Evolutionary conservation across 2,329 filamentous ascomycete genomes (phyloP), one percentile per base, ranked within the genome.

Genomic region (Trichoderma sp.): DNA sequence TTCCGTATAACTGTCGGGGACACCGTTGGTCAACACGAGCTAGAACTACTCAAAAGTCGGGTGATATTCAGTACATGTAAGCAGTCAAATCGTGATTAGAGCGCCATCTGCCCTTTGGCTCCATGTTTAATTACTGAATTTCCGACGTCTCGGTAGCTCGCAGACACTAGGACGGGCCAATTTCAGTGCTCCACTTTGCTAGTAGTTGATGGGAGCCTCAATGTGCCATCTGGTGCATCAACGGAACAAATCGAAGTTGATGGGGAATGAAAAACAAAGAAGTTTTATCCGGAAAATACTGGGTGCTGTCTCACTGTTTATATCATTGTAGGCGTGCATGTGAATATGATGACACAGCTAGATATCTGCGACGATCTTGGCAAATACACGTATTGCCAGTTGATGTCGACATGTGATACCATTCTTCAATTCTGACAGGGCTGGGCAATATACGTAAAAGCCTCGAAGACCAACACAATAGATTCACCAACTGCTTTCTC

Each of bases 61-160:
- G 47, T 53, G 47, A 53, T 53, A 12, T 50, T 12, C 43, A 17
- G 43, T 23, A 34, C 32, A 34, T 34, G 32, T 34, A 12, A 53
- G 47, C 47, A 53, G 20, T 23, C 20, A 23, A 5, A 39, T 34
- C 30, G 57, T 61, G 26, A 32, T 36, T 20, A 62, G 34, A 26
- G 34, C 58, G 39, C 15, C 28, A n/a, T 32, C 58, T 36, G 32
- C 58, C 58, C 32, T 62, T 62, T 50, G 32, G n/a, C 28, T 28
- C 20, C 28, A 20, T 67, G 50, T 57, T 67, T 67, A 67, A 67
- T 67, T 67, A 26, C 64, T 67, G 50, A 67, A 58, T 67, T 55
- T 55, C 64, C 64, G 63, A 47, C 30, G 50, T 26, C 64, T 57
- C 50, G 39, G 53, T 66, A 55, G 64, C 30, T 62, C 15, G 9